Evolutionary conservation across 495 filamentous ascomycete species (phyloP).

Genomic region (Hyaloscypha variabilis): DNA sequence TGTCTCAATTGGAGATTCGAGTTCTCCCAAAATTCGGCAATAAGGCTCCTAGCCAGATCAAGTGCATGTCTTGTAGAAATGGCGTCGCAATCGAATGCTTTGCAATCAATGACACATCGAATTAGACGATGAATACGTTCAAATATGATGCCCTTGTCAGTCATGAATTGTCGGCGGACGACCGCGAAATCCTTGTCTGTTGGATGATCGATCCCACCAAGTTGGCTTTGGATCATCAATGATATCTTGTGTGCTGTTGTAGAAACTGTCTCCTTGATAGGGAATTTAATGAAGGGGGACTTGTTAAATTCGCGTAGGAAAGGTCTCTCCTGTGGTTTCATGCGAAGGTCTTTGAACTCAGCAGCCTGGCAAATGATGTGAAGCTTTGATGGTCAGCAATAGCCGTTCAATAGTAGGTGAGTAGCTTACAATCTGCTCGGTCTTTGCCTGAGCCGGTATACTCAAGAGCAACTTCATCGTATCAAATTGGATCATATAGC

Average conservation of each 20-base stretch:
- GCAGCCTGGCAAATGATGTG: conserved; percentile 67
- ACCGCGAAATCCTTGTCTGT: conserved; percentile 60
- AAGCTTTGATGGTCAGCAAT: conserved; percentile 55
- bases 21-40: conserved; percentile 84
- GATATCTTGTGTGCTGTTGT: conserved; percentile 82
- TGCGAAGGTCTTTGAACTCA: conserved; percentile 77
- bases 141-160: conserved; percentile 75
- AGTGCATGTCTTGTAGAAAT: conserved; percentile 68
- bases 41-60: conserved; percentile 77
- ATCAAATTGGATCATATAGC: conserved; percentile 87
- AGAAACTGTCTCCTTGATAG: conserved; percentile 76
- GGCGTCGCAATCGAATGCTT: conserved; percentile 68
- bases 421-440: conserved; percentile 71
- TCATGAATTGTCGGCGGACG: conserved; percentile 57
- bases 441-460: conserved; percentile 59
- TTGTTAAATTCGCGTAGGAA: conserved; percentile 85
- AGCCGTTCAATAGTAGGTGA: conserved; percentile 8
- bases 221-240: conserved; percentile 78
- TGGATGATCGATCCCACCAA: conserved; percentile 76
- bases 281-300: conserved; percentile 69
- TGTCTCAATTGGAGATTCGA: conserved; percentile 86
- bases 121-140: conserved; percentile 73
- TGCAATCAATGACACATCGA: conserved; percentile 86
- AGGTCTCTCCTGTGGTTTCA: conserved; percentile 73
- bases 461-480: conserved; percentile 81